Percentiles rank a stretch among this genome's conserved stretches.
These are phyloP conservation scores for Mycena venus DNA, from an alignment of 768 basidiomycete genomes.

Conservation along the genomic window DNA sequence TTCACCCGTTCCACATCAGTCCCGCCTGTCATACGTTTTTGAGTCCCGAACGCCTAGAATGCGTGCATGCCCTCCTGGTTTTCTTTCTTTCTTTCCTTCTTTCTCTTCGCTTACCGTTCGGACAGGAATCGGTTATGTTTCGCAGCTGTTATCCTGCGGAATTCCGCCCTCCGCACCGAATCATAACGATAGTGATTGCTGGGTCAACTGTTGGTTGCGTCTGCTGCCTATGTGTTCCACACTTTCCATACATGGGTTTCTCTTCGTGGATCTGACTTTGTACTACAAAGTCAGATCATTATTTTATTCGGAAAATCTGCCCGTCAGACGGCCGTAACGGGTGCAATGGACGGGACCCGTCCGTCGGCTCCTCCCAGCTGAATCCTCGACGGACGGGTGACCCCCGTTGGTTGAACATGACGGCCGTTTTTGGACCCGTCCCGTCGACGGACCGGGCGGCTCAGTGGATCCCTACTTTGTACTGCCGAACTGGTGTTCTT, in stretches of 20 bases:
- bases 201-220: neutral
- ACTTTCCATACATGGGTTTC: neutral
- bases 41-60: neutral
- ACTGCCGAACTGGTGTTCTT: neutral
- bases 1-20: neutral
- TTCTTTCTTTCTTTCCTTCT: too few species aligned
- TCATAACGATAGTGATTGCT: neutral
- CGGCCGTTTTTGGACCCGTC: too few species aligned
- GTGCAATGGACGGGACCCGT: too few species aligned
- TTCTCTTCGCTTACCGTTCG: neutral
- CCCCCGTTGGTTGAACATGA: too few species aligned
- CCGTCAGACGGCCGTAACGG: too few species aligned
- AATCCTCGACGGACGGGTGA: too few species aligned
- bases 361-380: too few species aligned
- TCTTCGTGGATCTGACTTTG: neutral
- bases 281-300: too few species aligned
- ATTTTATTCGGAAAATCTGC: too few species aligned
- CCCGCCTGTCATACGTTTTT: neutral
- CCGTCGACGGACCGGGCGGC: too few species aligned
- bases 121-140: neutral
- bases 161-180: neutral
- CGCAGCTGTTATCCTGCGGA: neutral
- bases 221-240: neutral
- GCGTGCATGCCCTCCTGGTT: neutral
- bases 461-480: too few species aligned